Base-by-base conservation (phyloP, 129 eudicot species). In the Flaveria ramosissima region DNA sequence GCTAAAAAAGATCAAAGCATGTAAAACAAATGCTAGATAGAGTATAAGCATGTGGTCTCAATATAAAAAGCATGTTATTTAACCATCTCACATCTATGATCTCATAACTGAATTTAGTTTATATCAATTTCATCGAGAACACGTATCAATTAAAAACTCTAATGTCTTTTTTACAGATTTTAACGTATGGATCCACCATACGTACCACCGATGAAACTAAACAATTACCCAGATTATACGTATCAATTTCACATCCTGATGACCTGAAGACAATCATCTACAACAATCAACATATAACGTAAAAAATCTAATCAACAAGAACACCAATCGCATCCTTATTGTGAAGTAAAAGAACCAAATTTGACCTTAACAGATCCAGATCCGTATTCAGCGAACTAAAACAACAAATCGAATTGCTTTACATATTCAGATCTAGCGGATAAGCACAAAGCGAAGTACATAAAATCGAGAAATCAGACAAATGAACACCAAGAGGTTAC, bases 301-400 rank as follows among this genome's bases (percentile, higher is more conserved):
- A 78, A 17, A 17, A 17, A 17, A 27, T 32, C 5, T 20, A 46
- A 59, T 78, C 77, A 30, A 71, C 32, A 30, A 57, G 36, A 46
- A 70, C 21, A 59, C 20, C 69, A 56, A 17, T 16, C 16, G 7
- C 8, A 30, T 32, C 45, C 16, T 27, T 46, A 63, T 30, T 63
- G 69, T 63, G 45, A 63, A 30, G 46, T 63, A 63, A 63, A 69
- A 16, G 6, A 21, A 59, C 24, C 42, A 70, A 46, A 17, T 32
- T 3, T n/a, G 59, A 59, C 32, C 19, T 59, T 12, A 59, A 42
- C 76, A 59, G 71, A 70, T 78, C 71, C 82, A 78, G 82, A 78
- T 78, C 61, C 46, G 20, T 11, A 26, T 30, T 26, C 46, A 69
- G 48, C 50, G 68, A 57, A 57, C 61, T 56, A 68, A 56, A 57